Evolutionary conservation across 768 basidiomycete genomes (phyloP).

Genomic region (Clavaria fumosa): DNA sequence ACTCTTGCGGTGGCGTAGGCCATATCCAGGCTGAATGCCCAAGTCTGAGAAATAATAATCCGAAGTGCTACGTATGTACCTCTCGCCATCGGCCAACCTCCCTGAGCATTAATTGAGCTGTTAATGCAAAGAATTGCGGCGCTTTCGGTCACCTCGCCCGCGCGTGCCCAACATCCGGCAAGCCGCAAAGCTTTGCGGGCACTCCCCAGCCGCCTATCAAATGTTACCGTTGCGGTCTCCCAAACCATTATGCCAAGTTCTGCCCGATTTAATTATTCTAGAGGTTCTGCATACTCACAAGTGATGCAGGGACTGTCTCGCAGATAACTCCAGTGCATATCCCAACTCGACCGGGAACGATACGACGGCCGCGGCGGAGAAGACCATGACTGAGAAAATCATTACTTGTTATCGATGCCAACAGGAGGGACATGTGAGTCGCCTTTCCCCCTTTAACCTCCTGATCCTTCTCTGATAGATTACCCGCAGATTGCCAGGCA

Average conservation of each 20-base stretch:
- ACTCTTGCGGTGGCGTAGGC: slow-evolving; percentile 84
- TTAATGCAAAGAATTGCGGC: slow-evolving; percentile 47
- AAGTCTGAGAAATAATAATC: slow-evolving; percentile 51
- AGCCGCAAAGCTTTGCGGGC: slow-evolving; percentile 62
- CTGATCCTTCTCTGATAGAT: slow-evolving; percentile 6
- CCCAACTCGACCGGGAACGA: too few species aligned
- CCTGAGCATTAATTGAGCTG: slow-evolving; percentile 6
- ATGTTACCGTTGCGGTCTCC: slow-evolving; percentile 81
- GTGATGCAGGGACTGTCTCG: slow-evolving; percentile 59
- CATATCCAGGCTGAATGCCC: slow-evolving; percentile 84
- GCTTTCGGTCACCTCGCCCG: slow-evolving; percentile 76
- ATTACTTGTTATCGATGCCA: slow-evolving; percentile 87
- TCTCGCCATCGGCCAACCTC: not conserved
- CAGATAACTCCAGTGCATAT: too few species aligned
- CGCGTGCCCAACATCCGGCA: slow-evolving; percentile 50
- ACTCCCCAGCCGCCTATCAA: slow-evolving; percentile 69
- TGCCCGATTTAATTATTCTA: slow-evolving; percentile 3
- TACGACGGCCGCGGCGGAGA: too few species aligned
- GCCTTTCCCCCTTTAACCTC: not conserved
- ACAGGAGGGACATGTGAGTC: slow-evolving; percentile 71
- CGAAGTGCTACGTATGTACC: slow-evolving; percentile 69
- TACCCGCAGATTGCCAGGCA: slow-evolving; percentile 43
- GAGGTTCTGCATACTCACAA: not conserved
- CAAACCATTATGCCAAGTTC: slow-evolving; percentile 77
- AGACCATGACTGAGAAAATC: too few species aligned